phyloP scores from a whole-genome alignment of 345 rosid species.

The Angophora floribunda region DNA sequence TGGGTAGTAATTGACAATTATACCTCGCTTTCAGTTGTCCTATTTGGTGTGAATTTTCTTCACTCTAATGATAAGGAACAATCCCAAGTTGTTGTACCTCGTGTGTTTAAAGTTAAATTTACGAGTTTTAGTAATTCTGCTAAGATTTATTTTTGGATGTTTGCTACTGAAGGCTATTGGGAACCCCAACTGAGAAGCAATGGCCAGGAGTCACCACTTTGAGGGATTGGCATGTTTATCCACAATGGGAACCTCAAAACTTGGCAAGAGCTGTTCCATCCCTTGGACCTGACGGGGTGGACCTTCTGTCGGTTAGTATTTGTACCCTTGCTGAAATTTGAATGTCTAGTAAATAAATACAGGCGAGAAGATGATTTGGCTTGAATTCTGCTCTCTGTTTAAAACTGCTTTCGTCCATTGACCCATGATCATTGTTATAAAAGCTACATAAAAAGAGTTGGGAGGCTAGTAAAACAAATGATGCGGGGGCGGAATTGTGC shows the following conservation, averaged over 20 bases:
- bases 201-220: constrained; percentile 84
- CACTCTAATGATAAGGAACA: neutral
- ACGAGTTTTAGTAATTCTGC: neutral
- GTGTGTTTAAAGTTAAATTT: neutral
- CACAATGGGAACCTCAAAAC: constrained; percentile 73
- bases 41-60: neutral
- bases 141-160: neutral
- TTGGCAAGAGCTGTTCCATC: constrained; percentile 63
- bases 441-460: neutral
- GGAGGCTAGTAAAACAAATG: neutral
- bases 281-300: constrained; percentile 74
- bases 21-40: neutral
- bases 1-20: neutral
- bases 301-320: constrained; percentile 62
- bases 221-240: constrained; percentile 93
- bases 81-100: neutral
- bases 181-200: constrained; percentile 78
- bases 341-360: neutral
- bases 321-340: neutral
- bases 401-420: neutral
- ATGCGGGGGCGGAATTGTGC: neutral
- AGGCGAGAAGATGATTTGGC: neutral
- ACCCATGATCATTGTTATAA: neutral
- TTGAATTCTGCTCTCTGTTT: neutral
- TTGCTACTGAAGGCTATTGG: constrained; percentile 45